Conservation (phyloP, 495 filamentous ascomycete genomes). For the Amniculicola lignicola region DNA sequence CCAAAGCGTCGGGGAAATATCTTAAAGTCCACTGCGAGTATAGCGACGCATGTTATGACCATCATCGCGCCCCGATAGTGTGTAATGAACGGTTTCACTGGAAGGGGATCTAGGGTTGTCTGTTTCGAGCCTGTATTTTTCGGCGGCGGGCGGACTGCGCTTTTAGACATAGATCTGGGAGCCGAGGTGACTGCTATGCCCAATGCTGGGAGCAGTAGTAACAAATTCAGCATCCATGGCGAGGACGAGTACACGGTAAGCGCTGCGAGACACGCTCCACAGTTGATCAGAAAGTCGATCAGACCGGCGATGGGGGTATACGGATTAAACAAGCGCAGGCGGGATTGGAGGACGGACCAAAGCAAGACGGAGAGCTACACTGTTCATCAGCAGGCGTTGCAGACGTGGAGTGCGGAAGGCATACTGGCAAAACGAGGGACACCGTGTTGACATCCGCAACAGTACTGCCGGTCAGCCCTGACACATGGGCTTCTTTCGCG, state of each 20-base stretch:
- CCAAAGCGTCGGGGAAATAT: constrained; percentile 92
- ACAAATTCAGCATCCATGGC: constrained; percentile 69
- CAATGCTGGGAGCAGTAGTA: constrained; percentile 68
- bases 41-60: constrained; percentile 85
- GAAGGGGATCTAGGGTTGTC: constrained; percentile 51
- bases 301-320: constrained; percentile 65
- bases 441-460: constrained; percentile 85
- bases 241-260: constrained; percentile 79
- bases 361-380: constrained; percentile 74
- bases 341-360: constrained; percentile 86
- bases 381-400: constrained; percentile 4
- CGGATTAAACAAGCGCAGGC: constrained; percentile 77
- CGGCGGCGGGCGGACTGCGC: constrained; percentile 54
- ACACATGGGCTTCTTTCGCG: constrained; percentile 92
- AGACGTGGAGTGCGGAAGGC: constrained; percentile 3
- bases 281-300: constrained; percentile 84
- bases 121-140: constrained; percentile 28
- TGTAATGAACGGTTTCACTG: constrained; percentile 86
- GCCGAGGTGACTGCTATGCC: constrained; percentile 50
- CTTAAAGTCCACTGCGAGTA: constrained; percentile 94
- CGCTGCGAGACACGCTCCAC: constrained; percentile 74
- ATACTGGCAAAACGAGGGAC: constrained; percentile 77
- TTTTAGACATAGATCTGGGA: not conserved
- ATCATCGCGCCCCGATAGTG: constrained; percentile 89
- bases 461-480: constrained; percentile 79